phyloP scores from a whole-genome alignment of 768 basidiomycete species.

The Kwoniella dendrophila region DNA sequence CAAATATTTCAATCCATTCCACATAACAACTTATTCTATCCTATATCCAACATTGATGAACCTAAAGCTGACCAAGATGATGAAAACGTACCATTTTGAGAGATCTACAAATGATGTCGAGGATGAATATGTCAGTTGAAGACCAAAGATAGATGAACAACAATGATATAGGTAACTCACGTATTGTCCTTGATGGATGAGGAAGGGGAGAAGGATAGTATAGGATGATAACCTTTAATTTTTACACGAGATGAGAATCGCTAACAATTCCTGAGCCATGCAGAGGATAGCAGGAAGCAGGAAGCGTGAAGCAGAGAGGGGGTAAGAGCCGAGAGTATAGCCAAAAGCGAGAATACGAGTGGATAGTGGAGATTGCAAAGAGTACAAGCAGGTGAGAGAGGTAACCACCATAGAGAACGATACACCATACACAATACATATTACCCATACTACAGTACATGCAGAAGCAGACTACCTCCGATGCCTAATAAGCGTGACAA shows the following conservation, averaged over 20 bases:
- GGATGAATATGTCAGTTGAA: background rate
- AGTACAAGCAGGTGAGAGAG: too few species aligned
- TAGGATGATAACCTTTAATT: background rate
- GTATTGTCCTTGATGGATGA: constrained; percentile 23
- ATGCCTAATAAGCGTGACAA: too few species aligned
- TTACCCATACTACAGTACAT: background rate
- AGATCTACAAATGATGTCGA: constrained; percentile 15
- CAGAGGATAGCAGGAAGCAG: background rate
- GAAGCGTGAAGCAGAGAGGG: background rate
- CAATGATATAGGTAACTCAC: constrained; percentile 16
- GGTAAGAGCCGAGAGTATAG: too few species aligned
- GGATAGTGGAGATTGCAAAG: too few species aligned
- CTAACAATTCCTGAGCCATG: background rate
- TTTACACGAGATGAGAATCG: background rate
- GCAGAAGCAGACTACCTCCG: background rate
- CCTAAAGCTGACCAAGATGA: too few species aligned
- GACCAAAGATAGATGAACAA: background rate
- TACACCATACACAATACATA: background rate
- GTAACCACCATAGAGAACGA: background rate
- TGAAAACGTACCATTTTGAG: constrained; percentile 30
- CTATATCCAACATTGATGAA: too few species aligned
- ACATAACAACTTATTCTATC: too few species aligned
- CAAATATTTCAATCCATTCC: too few species aligned
- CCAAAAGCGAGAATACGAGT: too few species aligned
- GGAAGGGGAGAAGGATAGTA: constrained; percentile 2